Percentiles rank a stretch among this genome's conserved stretches.
Conservation (phyloP, 192 early-diverging fungal genomes). For the Coemansia sp. region DNA sequence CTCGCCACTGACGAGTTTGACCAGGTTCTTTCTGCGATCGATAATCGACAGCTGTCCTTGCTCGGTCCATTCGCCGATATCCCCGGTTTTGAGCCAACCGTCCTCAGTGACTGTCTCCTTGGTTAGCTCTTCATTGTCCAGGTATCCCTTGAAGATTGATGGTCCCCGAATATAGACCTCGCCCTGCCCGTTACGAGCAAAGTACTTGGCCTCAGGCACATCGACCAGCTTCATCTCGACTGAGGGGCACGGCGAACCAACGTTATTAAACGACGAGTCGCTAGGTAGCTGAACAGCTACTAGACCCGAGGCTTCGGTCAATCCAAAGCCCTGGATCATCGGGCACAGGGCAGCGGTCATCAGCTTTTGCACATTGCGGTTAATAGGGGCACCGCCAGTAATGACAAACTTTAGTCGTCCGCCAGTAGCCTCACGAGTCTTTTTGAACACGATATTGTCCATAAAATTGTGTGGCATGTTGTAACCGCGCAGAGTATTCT, state of each 20-base stretch:
- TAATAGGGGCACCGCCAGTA: constrained; percentile 90
- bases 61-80: constrained; percentile 85
- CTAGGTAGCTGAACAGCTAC: constrained; percentile 67
- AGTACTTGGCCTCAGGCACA: constrained; percentile 71
- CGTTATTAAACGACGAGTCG: constrained; percentile 62
- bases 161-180: constrained; percentile 87
- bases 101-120: constrained; percentile 77
- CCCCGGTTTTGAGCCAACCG: constrained; percentile 90
- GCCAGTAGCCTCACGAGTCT: constrained; percentile 84
- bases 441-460: constrained; percentile 84
- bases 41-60: constrained; percentile 88
- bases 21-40: constrained; percentile 95
- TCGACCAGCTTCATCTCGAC: constrained; percentile 85
- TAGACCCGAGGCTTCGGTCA: constrained; percentile 81
- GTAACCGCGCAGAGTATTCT: constrained; percentile 61
- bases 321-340: constrained; percentile 85
- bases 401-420: constrained; percentile 83
- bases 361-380: constrained; percentile 84
- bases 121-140: constrained; percentile 77
- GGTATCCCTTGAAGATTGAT: constrained; percentile 81
- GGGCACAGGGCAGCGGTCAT: constrained; percentile 77
- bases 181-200: constrained; percentile 71
- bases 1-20: constrained; percentile 90
- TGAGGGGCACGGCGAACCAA: constrained; percentile 77
- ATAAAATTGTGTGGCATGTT: constrained; percentile 68